Evolutionary conservation across 2,329 filamentous ascomycete species (phyloP).

Genomic region (Neofusicoccum kwambonambiense): DNA sequence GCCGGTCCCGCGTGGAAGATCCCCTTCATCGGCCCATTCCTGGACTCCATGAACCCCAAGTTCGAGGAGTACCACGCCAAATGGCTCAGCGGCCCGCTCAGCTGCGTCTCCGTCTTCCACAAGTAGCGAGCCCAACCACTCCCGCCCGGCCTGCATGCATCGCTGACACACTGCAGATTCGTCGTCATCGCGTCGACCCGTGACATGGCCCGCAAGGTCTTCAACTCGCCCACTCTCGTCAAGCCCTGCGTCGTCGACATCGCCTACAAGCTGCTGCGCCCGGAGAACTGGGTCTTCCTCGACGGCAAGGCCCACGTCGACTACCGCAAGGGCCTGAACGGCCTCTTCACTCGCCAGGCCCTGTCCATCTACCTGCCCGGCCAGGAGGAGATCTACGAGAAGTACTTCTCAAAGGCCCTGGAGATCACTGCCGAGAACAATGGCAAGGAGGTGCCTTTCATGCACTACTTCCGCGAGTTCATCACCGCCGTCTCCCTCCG

Average conservation of each 20-base stretch:
- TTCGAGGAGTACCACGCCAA: conserved; percentile 89
- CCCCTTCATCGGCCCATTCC: conserved; percentile 78
- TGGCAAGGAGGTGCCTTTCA: conserved; percentile 79
- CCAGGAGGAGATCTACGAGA: conserved; percentile 87
- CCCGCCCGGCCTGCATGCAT: neutral
- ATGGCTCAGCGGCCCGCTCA: conserved; percentile 87
- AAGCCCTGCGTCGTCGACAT: conserved; percentile 96
- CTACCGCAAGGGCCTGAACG: conserved; percentile 94
- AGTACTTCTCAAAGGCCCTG: conserved; percentile 79
- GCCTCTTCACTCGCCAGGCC: conserved; percentile 87
- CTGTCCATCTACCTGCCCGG: conserved; percentile 86
- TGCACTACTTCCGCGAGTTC: conserved; percentile 87
- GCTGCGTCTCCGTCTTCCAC: conserved; percentile 98
- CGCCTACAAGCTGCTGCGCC: conserved; percentile 87
- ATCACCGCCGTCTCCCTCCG: conserved; percentile 94
- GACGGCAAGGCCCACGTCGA: conserved; percentile 94
- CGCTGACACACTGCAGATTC: conserved; percentile 60
- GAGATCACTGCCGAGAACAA: conserved; percentile 67
- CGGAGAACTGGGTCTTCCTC: conserved; percentile 94
- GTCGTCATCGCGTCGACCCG: conserved; percentile 94
- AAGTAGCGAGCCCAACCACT: conserved; percentile 61
- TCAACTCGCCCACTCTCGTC: conserved; percentile 88
- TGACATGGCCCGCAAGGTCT: conserved; percentile 93
- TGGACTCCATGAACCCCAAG: conserved; percentile 86
- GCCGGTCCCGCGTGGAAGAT: conserved; percentile 48